Percentiles rank a stretch among this genome's conserved stretches.
phyloP scores from a whole-genome alignment of 2,329 filamentous ascomycete genomes.

The Capronia epimyces region DNA sequence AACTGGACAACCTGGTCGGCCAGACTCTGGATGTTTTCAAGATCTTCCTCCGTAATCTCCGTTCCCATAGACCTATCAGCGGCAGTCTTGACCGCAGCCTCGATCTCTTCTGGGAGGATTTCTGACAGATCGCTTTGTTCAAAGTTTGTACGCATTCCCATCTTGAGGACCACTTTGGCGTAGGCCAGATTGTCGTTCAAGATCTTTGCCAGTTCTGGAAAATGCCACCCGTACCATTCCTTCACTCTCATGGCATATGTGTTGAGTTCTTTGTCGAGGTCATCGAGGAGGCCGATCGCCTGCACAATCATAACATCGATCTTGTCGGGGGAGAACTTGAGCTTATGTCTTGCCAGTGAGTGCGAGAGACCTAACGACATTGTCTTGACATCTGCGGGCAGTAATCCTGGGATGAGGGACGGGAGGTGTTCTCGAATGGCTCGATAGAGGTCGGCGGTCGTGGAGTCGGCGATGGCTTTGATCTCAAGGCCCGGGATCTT shows the following conservation, averaged over 20 bases:
- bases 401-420: conserved; percentile 82
- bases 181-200: conserved; percentile 96
- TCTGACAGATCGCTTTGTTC: conserved; percentile 73
- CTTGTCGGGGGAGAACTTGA: conserved; percentile 98
- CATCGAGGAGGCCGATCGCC: conserved; percentile 86
- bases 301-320: conserved; percentile 99
- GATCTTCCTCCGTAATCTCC: conserved; percentile 86
- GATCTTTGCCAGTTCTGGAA: conserved; percentile 95
- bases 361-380: conserved; percentile 96
- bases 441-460: conserved; percentile 84
- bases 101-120: conserved; percentile 91
- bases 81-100: conserved; percentile 82
- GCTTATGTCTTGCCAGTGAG: conserved; percentile 92
- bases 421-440: conserved; percentile 87
- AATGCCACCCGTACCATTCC: conserved; percentile 99
- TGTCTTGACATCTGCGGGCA: conserved; percentile 78
- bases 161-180: conserved; percentile 75
- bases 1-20: conserved; percentile 91
- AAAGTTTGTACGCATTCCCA: conserved; percentile 82
- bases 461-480: conserved; percentile 73
- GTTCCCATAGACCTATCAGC: conserved; percentile 98
- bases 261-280: conserved; percentile 97
- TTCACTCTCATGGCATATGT: conserved; percentile 98
- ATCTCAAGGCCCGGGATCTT: conserved; percentile 86
- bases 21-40: conserved; percentile 85